Base-by-base conservation (phyloP, 371 early-diverging fungal genomes). In the Circinella minor region DNA sequence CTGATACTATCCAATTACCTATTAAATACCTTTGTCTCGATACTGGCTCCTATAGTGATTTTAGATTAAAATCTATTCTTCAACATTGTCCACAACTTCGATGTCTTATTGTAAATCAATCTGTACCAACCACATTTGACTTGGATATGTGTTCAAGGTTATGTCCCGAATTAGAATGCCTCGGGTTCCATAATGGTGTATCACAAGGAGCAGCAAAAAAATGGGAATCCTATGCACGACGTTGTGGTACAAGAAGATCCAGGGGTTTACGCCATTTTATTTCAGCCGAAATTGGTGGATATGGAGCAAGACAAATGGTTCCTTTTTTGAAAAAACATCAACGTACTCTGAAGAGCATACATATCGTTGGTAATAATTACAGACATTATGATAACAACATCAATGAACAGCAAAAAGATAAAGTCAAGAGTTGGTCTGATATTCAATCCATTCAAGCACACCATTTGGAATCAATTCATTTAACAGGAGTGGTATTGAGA, bases 81-180 rank as follows among this genome's bases (percentile, higher is more conserved):
- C 20, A 57, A n/a, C 57, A 57, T 27, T 57, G 57, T 57, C 57
- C 57, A 57, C 57, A 57, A 34, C 36, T 57, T 9, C 18, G 34
- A 34, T 57, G 57, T 63, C 37, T 63, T 34, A 20, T 63, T 39
- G 63, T 63, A 49, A 48, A 63, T 48, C 63, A 63, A 63, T 63
- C 63, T 48, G 48, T 63, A 14, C 63, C 63, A 11, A 36, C 49
- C 27, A 48, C 63, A 9, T 49, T 63, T 27, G 63, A 57, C 34
- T 14, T 57, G 5, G 57, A 57, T 34, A 57, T 57, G 57, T 57
- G 57, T n/a, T 57, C 57, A 57, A 5, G 57, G 6, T 34, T 57
- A n/a, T 57, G 57, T 57, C 57, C 57, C 7, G 57, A 57, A 57
- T 57, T 57, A 6, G 57, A 57, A 57, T 57, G 57, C 34, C 57